These are phyloP conservation scores for Adansonia gregorii DNA, from an alignment of 441 rosid genomes.

Conservation along the genomic window DNA sequence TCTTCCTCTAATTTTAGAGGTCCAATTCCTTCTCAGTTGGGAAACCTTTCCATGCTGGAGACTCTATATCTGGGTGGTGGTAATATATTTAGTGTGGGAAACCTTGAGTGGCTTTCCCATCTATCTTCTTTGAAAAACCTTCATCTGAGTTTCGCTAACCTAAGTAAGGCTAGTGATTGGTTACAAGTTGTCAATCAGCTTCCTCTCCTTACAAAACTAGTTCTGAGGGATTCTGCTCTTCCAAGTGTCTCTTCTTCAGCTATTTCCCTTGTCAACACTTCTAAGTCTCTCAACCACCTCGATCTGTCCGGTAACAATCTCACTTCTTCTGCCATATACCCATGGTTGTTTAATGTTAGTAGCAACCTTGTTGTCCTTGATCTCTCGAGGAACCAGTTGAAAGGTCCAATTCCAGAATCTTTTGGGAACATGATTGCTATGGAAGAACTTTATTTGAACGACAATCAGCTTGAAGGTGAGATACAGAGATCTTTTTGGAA, in stretches of 20 bases:
- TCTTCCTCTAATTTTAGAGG: not conserved
- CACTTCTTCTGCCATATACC: not conserved
- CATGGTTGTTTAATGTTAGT: not conserved
- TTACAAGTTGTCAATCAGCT: not conserved
- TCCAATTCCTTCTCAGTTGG: not conserved
- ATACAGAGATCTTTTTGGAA: too few relatives aligned
- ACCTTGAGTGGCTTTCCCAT: slow-evolving; percentile 21
- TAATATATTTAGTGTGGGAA: not conserved
- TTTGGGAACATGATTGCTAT: not conserved
- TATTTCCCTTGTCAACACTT: not conserved
- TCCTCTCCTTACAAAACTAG: not conserved
- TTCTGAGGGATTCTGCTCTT: not conserved
- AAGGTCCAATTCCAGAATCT: not conserved
- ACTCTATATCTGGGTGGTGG: not conserved
- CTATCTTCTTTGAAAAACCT: not conserved
- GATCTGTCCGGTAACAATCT: not conserved
- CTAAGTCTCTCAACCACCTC: not conserved
- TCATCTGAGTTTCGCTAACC: not conserved
- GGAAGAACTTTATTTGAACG: too few relatives aligned
- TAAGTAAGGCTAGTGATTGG: slow-evolving; percentile 12
- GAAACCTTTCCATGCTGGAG: not conserved
- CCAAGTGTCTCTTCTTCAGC: not conserved
- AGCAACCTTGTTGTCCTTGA: too few relatives aligned
- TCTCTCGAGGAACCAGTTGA: not conserved
- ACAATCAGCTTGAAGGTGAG: not conserved